Base-by-base conservation (phyloP, 176 grass and related monocot species). In the Areca catechu region DNA sequence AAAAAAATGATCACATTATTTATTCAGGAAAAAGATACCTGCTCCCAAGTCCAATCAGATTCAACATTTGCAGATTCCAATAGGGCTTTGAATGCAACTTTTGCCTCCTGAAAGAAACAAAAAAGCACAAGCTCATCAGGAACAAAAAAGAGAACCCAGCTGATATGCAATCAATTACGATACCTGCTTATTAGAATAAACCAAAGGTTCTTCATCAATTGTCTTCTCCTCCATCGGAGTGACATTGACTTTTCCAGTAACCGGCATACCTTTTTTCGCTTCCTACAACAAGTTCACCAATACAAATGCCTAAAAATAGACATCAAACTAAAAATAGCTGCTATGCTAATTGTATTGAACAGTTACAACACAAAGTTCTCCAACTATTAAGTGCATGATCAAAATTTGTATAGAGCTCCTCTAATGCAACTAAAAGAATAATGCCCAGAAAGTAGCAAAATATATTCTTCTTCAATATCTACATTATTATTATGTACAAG, bases 21-120 rank as follows among this genome's bases (percentile, higher is more conserved):
- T 3, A 43, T 43, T 43, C 10, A 12, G 10, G 10, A 12, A 43
- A 43, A 43, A 43, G 3, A 14, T 69, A 98, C 93, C 79, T 98
- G 88, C 49, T 98, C 93, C 93, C 93, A 98, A 56, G 81, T 70
- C 93, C 84, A 98, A 75, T 92, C 88, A 78, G 88, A 78, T 76
- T 92, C 78, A 22, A 98, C 84, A 77, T 86, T 92, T 69, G 73
- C 71, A 17, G 93, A 92, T 80, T 98, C 88, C 4, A 98, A 84
- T 23, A 98, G 66, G 5, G 79, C 58, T 24, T 89, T 98, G 56
- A 98, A 98, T 19, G 88, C 84, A 91, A 79, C 82, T 85, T 91
- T 97, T 63, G 83, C 80, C 57, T 91, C 92, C 92, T 97, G 58
- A 48, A 62, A 52, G 58, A 56, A 71, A 70, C 56, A 68, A 52